Evolutionary conservation across 805 yeast species (phyloP).

Genomic region (Saturnispora gosingensis): DNA sequence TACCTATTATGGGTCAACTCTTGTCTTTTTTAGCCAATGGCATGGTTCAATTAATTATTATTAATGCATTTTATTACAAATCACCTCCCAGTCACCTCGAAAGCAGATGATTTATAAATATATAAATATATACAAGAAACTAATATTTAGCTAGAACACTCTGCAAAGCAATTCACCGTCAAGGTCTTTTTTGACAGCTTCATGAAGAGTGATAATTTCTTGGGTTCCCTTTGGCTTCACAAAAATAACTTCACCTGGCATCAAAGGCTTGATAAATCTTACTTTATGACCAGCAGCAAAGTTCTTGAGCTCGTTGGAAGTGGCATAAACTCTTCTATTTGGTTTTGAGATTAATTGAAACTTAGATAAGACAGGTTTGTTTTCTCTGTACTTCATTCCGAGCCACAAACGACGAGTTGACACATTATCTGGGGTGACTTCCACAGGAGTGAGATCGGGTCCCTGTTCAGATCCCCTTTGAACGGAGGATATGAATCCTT

Average conservation of each 20-base stretch:
- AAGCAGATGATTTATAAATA: background rate
- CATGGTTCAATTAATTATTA: background rate
- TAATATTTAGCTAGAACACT: slow-evolving; percentile 24
- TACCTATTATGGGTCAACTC: too few relatives aligned
- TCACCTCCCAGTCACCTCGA: background rate
- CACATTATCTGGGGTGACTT: slow-evolving; percentile 79
- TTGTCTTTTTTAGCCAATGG: too few relatives aligned
- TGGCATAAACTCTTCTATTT: slow-evolving; percentile 60
- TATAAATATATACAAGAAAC: background rate
- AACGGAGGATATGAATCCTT: slow-evolving; percentile 78
- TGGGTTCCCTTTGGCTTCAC: slow-evolving; percentile 39
- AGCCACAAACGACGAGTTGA: slow-evolving; percentile 85
- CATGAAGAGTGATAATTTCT: slow-evolving; percentile 63
- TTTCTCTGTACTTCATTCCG: slow-evolving; percentile 78
- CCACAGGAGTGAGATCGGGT: slow-evolving; percentile 69
- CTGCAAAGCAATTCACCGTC: slow-evolving; percentile 81
- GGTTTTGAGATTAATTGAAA: slow-evolving; percentile 78
- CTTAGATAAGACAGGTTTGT: slow-evolving; percentile 64
- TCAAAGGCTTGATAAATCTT: slow-evolving; percentile 68
- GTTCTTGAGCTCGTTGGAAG: slow-evolving; percentile 53
- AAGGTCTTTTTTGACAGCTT: slow-evolving; percentile 67
- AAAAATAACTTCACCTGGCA: slow-evolving; percentile 83
- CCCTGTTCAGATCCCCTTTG: slow-evolving; percentile 80
- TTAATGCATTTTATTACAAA: background rate
- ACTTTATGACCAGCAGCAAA: slow-evolving; percentile 70